Conservation (phyloP, 2,329 filamentous ascomycete species). For the Alternaria sp. region DNA sequence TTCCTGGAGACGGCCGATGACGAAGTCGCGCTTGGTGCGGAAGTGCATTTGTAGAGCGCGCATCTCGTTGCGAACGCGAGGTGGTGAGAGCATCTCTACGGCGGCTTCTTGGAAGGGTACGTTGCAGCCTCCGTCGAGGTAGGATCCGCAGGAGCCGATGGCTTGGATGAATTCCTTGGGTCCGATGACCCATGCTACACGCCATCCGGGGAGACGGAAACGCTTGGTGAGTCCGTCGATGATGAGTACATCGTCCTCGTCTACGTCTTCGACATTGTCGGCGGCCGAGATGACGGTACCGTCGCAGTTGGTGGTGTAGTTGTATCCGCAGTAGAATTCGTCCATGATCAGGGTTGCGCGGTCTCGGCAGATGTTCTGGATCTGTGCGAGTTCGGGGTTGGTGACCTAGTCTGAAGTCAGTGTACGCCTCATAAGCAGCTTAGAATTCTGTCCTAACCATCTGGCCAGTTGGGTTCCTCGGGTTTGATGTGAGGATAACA, state of each 20-base stretch:
- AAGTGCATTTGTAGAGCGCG: slow-evolving; percentile 87
- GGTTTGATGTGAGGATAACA: slow-evolving; percentile 94
- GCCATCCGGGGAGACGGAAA: slow-evolving; percentile 94
- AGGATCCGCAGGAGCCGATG: slow-evolving; percentile 89
- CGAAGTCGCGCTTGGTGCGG: slow-evolving; percentile 90
- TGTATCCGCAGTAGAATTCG: slow-evolving; percentile 74
- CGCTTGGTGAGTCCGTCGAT: slow-evolving; percentile 97
- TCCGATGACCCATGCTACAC: slow-evolving; percentile 93
- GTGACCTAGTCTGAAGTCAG: too few species aligned
- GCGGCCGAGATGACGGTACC: slow-evolving; percentile 88
- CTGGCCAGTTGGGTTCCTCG: slow-evolving; percentile 79
- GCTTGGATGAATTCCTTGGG: slow-evolving; percentile 97
- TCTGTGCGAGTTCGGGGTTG: slow-evolving; percentile 84
- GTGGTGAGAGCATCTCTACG: slow-evolving; percentile 88
- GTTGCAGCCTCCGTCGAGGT: slow-evolving; percentile 92
- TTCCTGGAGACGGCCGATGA: slow-evolving; percentile 75
- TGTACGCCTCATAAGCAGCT: too few species aligned
- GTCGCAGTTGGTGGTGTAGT: slow-evolving; percentile 92
- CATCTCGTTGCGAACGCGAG: slow-evolving; percentile 84
- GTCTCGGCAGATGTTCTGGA: slow-evolving; percentile 91
- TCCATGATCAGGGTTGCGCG: slow-evolving; percentile 92
- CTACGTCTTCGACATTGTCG: slow-evolving; percentile 86
- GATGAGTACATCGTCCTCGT: slow-evolving; percentile 80
- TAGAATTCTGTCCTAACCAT: too few species aligned
- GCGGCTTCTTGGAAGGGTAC: slow-evolving; percentile 96